phyloP scores from a whole-genome alignment of 768 basidiomycete genomes.

The Mycena floridula region DNA sequence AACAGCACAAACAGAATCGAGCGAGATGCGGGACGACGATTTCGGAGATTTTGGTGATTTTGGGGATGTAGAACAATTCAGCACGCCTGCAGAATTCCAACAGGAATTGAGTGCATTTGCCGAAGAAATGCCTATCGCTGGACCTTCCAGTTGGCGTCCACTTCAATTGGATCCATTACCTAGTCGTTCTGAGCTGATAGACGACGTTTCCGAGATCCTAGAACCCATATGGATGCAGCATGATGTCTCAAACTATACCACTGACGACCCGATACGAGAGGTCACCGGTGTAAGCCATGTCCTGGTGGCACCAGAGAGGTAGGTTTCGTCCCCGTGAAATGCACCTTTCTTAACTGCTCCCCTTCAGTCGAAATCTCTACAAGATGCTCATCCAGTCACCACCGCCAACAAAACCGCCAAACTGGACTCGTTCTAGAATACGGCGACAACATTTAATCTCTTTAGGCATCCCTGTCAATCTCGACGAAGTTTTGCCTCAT shows the following conservation, averaged over 20 bases:
- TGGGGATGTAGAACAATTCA: conserved; percentile 48
- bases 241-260: conserved; percentile 46
- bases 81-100: conserved; percentile 34
- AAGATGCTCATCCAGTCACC: conserved; percentile 64
- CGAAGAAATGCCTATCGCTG: conserved; percentile 32
- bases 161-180: conserved; percentile 63
- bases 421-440: conserved; percentile 91
- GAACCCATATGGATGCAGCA: conserved; percentile 56
- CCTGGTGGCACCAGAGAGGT: conserved; percentile 74
- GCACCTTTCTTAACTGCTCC: conserved; percentile 9
- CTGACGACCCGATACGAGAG: conserved; percentile 71
- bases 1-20: conserved; percentile 34
- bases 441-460: conserved; percentile 87
- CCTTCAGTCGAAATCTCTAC: conserved; percentile 70
- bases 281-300: conserved; percentile 79
- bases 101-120: no score
- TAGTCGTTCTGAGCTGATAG: conserved; percentile 45
- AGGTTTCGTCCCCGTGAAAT: conserved; percentile 8
- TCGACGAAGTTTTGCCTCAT: conserved; percentile 84
- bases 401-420: conserved; percentile 77
- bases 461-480: conserved; percentile 89
- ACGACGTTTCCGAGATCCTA: conserved; percentile 61
- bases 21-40: conserved; percentile 59
- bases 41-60: conserved; percentile 89
- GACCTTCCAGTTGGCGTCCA: conserved; percentile 52